Percentiles rank a stretch among this genome's conserved stretches.
phyloP scores from a whole-genome alignment of 2,329 filamentous ascomycete species.

The Kalmusia sp. region DNA sequence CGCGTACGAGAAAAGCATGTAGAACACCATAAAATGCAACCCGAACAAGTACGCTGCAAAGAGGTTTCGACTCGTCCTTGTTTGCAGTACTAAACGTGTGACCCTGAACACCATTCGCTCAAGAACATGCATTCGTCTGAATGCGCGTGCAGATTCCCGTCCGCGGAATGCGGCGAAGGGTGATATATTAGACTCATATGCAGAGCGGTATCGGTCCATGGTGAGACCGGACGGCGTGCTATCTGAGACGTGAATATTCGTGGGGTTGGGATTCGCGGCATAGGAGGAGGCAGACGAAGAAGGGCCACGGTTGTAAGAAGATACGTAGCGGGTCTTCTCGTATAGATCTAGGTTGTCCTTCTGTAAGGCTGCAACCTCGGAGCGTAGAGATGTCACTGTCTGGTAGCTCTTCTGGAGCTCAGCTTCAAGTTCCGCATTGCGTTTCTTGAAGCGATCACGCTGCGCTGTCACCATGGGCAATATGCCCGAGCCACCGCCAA shows the following conservation, averaged over 20 bases:
- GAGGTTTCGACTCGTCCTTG: constrained; percentile 86
- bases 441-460: constrained; percentile 96
- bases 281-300: constrained; percentile 58
- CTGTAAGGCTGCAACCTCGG: constrained; percentile 90
- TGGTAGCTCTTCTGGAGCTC: constrained; percentile 86
- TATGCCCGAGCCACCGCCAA: constrained; percentile 83
- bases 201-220: constrained; percentile 85
- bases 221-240: constrained; percentile 69
- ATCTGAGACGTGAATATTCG: constrained; percentile 68
- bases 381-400: constrained; percentile 82
- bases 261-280: constrained; percentile 76
- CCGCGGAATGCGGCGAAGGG: constrained; percentile 95
- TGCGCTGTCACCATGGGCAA: constrained; percentile 98
- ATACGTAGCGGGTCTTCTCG: constrained; percentile 96
- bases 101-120: constrained; percentile 91
- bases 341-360: constrained; percentile 96
- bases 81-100: constrained; percentile 88
- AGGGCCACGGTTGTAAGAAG: constrained; percentile 82
- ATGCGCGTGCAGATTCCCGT: constrained; percentile 88
- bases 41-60: constrained; percentile 92
- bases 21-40: constrained; percentile 86
- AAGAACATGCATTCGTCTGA: constrained; percentile 90
- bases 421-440: constrained; percentile 87
- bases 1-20: constrained; percentile 85
- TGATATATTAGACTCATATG: constrained; percentile 94